Evolutionary conservation across 1,139 yeast species (phyloP), one percentile per base, ranked within the genome.

Genomic region (Zygosaccharomyces sapae): DNA sequence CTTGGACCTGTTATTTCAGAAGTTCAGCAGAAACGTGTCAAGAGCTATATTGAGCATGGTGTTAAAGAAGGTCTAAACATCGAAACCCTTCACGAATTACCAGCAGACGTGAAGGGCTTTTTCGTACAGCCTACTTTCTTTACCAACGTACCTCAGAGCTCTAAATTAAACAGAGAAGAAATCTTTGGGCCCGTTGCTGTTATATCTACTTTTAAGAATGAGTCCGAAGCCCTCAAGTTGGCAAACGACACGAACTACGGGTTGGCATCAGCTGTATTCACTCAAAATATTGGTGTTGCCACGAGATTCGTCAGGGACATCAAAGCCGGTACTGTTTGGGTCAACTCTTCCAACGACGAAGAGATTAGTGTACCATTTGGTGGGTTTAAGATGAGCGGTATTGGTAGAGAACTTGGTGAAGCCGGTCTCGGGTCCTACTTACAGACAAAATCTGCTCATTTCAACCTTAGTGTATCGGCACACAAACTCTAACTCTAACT

Each of bases 161-260:
- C 81, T 76, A 70, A 70, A 54, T 77, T 83, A 56, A 82, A 79
- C 48, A 72, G 71, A 60, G 89, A 83, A 56, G 92, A 84, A 70
- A 87, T 89, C 57, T 89, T 89, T 63, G 96, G 97, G 29, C 96
- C 97, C 10, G 95, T 88, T 33, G 88, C 84, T 42, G 78, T 86
- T n/a, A 73, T 85, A 45, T 72, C 81, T 55, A 81, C 80, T 68
- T 89, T 89, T 70, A 70, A 71, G 47, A 77, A 82, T 42, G 80
- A 77, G 51, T 89, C 84, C 48, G 92, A 88, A 61, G 96, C 80
- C 22, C 67, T 89, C 41, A 70, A 69, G 48, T 71, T 77, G 58
- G 94, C 95, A 49, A 87, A 87, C 65, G 81, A 81, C 63, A 73
- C 92, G 22, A 73, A 71, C 41, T 89, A 86, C 63, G 94, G 94